phyloP scores from a whole-genome alignment of 306 rosid species.

The Neltuma alba region DNA sequence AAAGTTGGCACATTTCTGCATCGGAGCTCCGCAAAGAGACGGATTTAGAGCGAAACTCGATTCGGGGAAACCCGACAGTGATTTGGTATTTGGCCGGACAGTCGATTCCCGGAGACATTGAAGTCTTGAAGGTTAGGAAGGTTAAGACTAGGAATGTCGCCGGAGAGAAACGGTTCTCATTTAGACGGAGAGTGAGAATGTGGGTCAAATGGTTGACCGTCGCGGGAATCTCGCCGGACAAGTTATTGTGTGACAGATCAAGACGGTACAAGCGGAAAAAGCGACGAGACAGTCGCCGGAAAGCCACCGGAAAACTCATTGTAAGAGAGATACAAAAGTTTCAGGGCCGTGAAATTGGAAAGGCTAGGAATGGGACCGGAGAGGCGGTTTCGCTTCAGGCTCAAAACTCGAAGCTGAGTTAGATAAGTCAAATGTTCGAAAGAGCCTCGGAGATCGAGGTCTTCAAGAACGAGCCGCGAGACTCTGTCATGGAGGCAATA shows the following conservation, averaged over 20 bases:
- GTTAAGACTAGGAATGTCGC: slow-evolving; percentile 52
- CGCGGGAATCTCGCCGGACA: slow-evolving; percentile 65
- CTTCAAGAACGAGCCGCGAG: slow-evolving; percentile 70
- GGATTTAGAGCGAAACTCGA: slow-evolving; percentile 60
- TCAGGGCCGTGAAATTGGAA: slow-evolving; percentile 62
- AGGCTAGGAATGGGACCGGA: slow-evolving; percentile 66
- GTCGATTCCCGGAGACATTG: slow-evolving; percentile 59
- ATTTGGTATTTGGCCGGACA: slow-evolving; percentile 66
- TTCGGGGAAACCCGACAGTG: slow-evolving; percentile 53
- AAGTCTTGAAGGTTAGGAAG: slow-evolving; percentile 63
- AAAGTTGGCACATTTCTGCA: slow-evolving; percentile 46
- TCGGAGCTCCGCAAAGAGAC: slow-evolving; percentile 68
- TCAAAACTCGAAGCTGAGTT: slow-evolving; percentile 72
- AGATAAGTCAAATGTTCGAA: slow-evolving; percentile 49
- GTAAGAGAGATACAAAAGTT: slow-evolving; percentile 67
- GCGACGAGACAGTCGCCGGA: slow-evolving; percentile 49
- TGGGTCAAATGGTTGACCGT: slow-evolving; percentile 53
- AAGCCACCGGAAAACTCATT: slow-evolving; percentile 68
- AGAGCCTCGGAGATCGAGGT: slow-evolving; percentile 63
- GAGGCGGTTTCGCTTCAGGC: slow-evolving; percentile 74
- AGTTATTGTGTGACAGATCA: slow-evolving; percentile 72
- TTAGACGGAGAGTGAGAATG: slow-evolving; percentile 72
- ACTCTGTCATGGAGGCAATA: slow-evolving; percentile 64
- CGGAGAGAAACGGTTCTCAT: slow-evolving; percentile 56
- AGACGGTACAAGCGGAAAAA: slow-evolving; percentile 74